These are phyloP conservation scores for Aspergillus floridensis DNA, from an alignment of 2,329 filamentous ascomycete genomes.

Conservation along the genomic window DNA sequence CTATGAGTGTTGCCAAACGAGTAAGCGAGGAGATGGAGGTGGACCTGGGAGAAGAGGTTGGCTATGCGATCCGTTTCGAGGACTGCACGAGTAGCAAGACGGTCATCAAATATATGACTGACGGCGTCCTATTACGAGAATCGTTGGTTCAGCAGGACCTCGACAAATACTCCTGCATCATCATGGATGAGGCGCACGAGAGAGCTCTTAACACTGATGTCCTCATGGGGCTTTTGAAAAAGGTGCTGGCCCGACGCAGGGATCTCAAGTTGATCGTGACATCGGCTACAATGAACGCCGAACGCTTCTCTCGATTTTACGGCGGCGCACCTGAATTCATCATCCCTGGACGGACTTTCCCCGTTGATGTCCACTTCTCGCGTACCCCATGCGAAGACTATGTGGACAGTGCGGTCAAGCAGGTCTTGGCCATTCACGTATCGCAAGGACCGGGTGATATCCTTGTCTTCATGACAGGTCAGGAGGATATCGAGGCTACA, in stretches of 20 bases:
- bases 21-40: conserved; percentile 99
- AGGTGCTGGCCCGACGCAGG: conserved; percentile 81
- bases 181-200: conserved; percentile 99
- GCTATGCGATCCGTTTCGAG: conserved; percentile 97
- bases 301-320: conserved; percentile 93
- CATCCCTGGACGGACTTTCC: conserved; percentile 94
- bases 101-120: conserved; percentile 98
- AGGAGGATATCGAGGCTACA: conserved; percentile 96
- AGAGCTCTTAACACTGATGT: conserved; percentile 95
- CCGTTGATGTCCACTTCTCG: conserved; percentile 94
- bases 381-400: conserved; percentile 96
- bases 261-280: conserved; percentile 97
- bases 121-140: conserved; percentile 89
- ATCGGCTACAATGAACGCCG: conserved; percentile 97
- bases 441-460: conserved; percentile 93
- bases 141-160: conserved; percentile 89
- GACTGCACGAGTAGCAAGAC: conserved; percentile 97
- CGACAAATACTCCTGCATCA: conserved; percentile 95
- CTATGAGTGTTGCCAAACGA: conserved; percentile 98
- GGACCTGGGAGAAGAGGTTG: conserved; percentile 78
- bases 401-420: conserved; percentile 93
- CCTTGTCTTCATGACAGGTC: conserved; percentile 97
- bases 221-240: conserved; percentile 95
- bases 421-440: conserved; percentile 92
- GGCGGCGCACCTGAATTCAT: conserved; percentile 94